Evolutionary conservation across 306 rosid genomes (phyloP).

Genomic region (Prunus fruticosa): DNA sequence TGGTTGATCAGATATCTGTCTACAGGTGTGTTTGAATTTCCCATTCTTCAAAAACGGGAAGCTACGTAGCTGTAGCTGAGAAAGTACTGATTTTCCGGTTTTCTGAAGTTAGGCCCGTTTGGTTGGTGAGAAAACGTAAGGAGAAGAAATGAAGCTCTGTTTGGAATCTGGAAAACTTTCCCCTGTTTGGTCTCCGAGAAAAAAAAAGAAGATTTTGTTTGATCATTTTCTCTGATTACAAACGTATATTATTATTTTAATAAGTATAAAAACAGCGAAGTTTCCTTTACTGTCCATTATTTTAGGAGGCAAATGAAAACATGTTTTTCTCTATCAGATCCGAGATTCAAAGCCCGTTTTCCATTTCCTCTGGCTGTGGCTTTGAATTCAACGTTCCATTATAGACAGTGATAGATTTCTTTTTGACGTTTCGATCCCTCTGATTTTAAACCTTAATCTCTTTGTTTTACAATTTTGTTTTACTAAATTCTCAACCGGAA

Average conservation of each 20-base stretch:
- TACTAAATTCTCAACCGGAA: neutral
- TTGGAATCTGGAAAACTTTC: neutral
- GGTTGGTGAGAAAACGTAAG: slow-evolving; percentile 3
- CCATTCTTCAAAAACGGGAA: neutral
- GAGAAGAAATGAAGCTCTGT: neutral
- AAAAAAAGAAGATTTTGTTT: neutral
- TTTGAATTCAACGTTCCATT: slow-evolving; percentile 36
- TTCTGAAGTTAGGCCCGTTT: slow-evolving; percentile 18
- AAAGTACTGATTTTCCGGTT: neutral
- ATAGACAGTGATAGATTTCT: slow-evolving; percentile 10
- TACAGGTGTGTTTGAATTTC: neutral
- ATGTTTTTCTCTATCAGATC: slow-evolving; percentile 30
- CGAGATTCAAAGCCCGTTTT: slow-evolving; percentile 11
- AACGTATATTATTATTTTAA: neutral
- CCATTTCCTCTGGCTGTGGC: neutral
- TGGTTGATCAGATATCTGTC: neutral
- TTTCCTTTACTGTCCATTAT: neutral
- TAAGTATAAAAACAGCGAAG: neutral
- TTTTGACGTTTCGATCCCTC: slow-evolving; percentile 8
- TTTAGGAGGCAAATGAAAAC: neutral
- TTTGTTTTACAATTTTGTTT: neutral
- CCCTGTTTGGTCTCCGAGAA: slow-evolving; percentile 16
- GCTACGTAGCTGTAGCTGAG: neutral
- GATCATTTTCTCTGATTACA: neutral
- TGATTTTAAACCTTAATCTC: neutral